These are phyloP conservation scores for Fusarium udum DNA, from an alignment of 2,329 filamentous ascomycete genomes.

Conservation along the genomic window DNA sequence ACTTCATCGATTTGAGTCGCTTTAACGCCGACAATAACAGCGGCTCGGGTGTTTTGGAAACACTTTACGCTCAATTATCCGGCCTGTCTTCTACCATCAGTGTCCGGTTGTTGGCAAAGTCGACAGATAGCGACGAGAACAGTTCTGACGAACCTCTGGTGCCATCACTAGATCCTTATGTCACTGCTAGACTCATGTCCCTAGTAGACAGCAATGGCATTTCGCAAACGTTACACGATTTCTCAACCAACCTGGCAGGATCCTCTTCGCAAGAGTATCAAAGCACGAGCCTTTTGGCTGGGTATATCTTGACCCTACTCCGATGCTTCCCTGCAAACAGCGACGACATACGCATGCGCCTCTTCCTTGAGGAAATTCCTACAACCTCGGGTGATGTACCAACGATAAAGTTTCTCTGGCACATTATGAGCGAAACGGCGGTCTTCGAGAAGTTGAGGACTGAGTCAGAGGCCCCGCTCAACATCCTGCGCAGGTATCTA, in stretches of 20 bases:
- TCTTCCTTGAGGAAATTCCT: conserved; percentile 70
- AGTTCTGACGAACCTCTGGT: conserved; percentile 28
- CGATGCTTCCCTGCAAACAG: conserved; percentile 83
- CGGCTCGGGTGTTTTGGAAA: conserved; percentile 57
- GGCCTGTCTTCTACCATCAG: conserved; percentile 62
- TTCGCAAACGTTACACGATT: conserved; percentile 54
- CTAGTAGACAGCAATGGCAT: conserved; percentile 82
- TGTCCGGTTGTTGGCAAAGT: conserved; percentile 50
- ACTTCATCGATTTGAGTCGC: conserved; percentile 69
- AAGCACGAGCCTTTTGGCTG: conserved; percentile 74
- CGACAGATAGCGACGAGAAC: conserved; percentile 30
- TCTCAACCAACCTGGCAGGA: conserved; percentile 46
- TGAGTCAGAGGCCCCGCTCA: conserved; percentile 44
- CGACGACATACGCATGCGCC: conserved; percentile 93
- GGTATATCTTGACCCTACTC: conserved; percentile 85
- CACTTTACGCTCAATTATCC: conserved; percentile 64
- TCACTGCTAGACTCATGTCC: conserved; percentile 72
- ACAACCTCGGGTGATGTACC: conserved; percentile 65
- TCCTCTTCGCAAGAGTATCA: conserved; percentile 46
- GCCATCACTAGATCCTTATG: conserved; percentile 60
- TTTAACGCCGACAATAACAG: conserved; percentile 48
- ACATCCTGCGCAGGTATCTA: conserved; percentile 47
- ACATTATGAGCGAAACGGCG: conserved; percentile 59
- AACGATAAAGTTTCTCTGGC: conserved; percentile 79
- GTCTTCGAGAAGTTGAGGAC: conserved; percentile 49